These are phyloP conservation scores for Excoecaria agallocha DNA, from an alignment of 345 rosid genomes.

Conservation along the genomic window DNA sequence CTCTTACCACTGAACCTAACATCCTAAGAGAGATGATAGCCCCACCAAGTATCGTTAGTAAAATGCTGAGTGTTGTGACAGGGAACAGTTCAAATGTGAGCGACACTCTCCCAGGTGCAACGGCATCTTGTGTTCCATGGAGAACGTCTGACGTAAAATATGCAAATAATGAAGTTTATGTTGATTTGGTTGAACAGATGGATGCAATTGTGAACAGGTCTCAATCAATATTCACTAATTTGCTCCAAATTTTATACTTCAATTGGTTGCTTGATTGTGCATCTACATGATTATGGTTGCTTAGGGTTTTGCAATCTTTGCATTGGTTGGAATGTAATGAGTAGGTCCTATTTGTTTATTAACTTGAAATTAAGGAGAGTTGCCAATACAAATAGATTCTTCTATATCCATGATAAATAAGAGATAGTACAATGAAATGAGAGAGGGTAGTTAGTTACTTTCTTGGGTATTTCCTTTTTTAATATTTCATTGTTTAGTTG, in stretches of 20 bases:
- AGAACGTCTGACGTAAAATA: constrained; percentile 78
- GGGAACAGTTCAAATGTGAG: constrained; percentile 83
- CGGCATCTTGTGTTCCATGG: constrained; percentile 93
- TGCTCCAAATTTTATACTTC: background rate
- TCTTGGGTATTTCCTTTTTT: background rate
- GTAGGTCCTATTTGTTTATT: background rate
- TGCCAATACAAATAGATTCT: background rate
- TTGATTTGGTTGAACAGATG: constrained; percentile 94
- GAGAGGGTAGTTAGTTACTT: background rate
- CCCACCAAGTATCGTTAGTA: constrained; percentile 85
- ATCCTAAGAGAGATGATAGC: constrained; percentile 94
- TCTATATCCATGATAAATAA: background rate
- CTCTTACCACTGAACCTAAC: constrained; percentile 91
- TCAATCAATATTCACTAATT: background rate
- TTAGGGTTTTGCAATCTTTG: background rate
- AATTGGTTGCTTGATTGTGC: background rate
- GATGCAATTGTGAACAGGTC: constrained; percentile 86
- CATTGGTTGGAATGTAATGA: background rate
- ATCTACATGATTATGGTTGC: background rate
- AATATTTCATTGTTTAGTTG: background rate
- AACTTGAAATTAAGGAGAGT: background rate
- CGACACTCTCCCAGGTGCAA: constrained; percentile 78
- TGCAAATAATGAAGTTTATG: constrained; percentile 82
- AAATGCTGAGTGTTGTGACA: constrained; percentile 89
- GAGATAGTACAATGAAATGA: background rate